phyloP scores from a whole-genome alignment of 768 basidiomycete genomes.

The Collybia sordida region DNA sequence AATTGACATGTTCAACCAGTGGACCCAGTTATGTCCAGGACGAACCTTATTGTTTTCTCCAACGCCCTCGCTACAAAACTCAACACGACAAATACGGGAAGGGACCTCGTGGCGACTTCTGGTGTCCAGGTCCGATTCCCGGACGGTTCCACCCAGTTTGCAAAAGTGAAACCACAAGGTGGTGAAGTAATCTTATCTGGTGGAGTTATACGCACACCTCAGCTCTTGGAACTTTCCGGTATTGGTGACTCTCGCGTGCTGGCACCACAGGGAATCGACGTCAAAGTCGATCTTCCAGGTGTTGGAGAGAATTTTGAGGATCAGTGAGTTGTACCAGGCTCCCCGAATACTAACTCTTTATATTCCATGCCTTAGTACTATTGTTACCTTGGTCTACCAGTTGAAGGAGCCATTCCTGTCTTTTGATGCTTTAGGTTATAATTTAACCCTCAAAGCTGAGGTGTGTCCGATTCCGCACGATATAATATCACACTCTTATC shows the following conservation, averaged over 20 bases:
- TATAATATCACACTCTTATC: not conserved
- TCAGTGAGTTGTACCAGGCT: slow-evolving; percentile 14
- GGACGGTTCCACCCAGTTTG: slow-evolving; percentile 18
- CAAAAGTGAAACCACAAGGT: slow-evolving; percentile 5
- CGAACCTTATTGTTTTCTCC: slow-evolving; percentile 22
- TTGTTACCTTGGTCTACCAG: slow-evolving; percentile 28
- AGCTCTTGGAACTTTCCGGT: slow-evolving; percentile 33
- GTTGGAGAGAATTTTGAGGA: slow-evolving; percentile 35
- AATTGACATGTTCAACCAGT: slow-evolving; percentile 13
- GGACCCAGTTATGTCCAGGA: slow-evolving; percentile 21
- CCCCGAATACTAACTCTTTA: no score
- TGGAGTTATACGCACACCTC: slow-evolving; percentile 30
- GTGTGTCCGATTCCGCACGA: slow-evolving; percentile 9
- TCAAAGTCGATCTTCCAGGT: slow-evolving; percentile 29
- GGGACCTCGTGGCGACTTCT: slow-evolving; percentile 10
- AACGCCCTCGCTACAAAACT: slow-evolving; percentile 23
- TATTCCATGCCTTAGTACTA: slow-evolving; percentile 13
- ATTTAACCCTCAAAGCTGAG: slow-evolving; percentile 23
- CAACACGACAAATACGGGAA: slow-evolving; percentile 5
- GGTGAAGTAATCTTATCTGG: slow-evolving; percentile 30
- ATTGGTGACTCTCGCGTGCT: slow-evolving; percentile 24
- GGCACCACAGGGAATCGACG: slow-evolving; percentile 19
- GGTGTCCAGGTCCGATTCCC: slow-evolving; percentile 26
- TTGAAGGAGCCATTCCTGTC: slow-evolving; percentile 26
- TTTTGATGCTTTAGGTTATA: slow-evolving; percentile 28